Conservation (phyloP, 2,329 filamentous ascomycete genomes). For the Talaromyces rugulosus region DNA sequence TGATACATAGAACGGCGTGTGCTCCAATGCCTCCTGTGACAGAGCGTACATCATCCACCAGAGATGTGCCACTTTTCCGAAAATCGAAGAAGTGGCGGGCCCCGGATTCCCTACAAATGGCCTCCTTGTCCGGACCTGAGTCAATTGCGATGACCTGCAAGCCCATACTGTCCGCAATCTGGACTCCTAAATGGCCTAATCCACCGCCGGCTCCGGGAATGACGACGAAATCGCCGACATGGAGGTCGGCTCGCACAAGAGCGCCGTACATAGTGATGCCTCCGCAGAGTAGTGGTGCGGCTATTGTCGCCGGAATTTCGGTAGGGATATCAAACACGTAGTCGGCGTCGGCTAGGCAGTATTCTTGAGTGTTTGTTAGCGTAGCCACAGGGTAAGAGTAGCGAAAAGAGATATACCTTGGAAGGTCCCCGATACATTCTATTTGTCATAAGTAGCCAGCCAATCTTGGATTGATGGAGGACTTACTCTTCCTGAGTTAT, state of each 20-base stretch:
- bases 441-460: not conserved
- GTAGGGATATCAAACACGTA: not conserved
- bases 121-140: not conserved
- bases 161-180: not conserved
- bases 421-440: not conserved
- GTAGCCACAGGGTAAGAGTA: not conserved
- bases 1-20: constrained; percentile 5
- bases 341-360: not conserved
- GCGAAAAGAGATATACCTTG: not conserved
- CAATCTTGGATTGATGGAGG: not conserved
- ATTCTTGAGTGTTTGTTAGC: not conserved
- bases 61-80: not conserved
- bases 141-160: constrained; percentile 6
- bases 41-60: not conserved
- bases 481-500: not conserved
- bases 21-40: constrained; percentile 4
- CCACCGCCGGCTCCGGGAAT: constrained; percentile 3
- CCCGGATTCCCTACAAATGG: not conserved
- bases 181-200: not conserved
- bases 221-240: not conserved
- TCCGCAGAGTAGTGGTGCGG: constrained; percentile 4
- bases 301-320: not conserved
- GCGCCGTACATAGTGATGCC: constrained; percentile 3
- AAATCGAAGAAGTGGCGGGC: not conserved
- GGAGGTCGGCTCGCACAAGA: not conserved